Conservation (phyloP, 1,284 basidiomycete genomes). For the Leccinum subspadiceum region DNA sequence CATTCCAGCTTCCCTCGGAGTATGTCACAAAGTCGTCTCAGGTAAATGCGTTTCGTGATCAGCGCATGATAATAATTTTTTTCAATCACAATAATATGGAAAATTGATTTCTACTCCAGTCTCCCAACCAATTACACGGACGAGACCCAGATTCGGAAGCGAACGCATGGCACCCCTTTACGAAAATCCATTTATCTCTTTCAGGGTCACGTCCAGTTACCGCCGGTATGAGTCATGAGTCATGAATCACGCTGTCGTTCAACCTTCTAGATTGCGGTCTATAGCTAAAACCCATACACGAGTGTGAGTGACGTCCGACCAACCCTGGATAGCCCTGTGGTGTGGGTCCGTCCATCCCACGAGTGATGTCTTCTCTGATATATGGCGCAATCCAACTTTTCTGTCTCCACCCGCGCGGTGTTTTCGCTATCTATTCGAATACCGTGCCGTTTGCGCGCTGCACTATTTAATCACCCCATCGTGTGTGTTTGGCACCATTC, state of each 20-base stretch:
- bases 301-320: background rate
- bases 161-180: background rate
- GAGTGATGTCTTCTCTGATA: background rate
- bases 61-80: background rate
- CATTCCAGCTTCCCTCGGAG: background rate
- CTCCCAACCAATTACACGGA: background rate
- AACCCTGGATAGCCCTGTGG: conserved; percentile 2
- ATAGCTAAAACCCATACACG: background rate
- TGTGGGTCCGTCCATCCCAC: conserved; percentile 4
- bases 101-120: background rate
- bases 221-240: background rate
- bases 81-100: no score
- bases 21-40: background rate
- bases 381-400: background rate
- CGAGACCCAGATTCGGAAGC: background rate
- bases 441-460: background rate
- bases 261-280: background rate
- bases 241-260: background rate
- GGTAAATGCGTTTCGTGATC: background rate
- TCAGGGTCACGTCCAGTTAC: background rate
- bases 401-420: background rate
- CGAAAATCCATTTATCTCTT: background rate
- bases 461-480: background rate
- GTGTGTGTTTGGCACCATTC: background rate
- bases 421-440: background rate